A percentile compares a stretch with the other conserved stretches of the same genome.
Conservation (phyloP, 2,329 filamentous ascomycete genomes). For the Achaetomium macrosporum region DNA sequence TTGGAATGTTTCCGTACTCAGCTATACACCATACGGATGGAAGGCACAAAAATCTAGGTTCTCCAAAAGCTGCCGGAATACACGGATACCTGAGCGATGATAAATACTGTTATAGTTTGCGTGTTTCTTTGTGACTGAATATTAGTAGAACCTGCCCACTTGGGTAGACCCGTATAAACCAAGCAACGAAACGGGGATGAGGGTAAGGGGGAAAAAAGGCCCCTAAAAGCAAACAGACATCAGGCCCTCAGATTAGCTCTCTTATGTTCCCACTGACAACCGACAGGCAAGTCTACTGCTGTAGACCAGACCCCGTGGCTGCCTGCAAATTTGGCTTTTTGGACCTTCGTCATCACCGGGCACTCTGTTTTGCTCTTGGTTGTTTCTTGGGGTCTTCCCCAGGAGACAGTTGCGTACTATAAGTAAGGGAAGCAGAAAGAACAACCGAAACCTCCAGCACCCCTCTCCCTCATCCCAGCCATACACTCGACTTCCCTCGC, state of each 20-base stretch:
- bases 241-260: slow-evolving; percentile 38
- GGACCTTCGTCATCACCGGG: slow-evolving; percentile 35
- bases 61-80: slow-evolving; percentile 1
- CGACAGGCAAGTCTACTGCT: slow-evolving; percentile 16
- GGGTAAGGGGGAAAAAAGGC: slow-evolving; percentile 6
- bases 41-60: slow-evolving; percentile 9
- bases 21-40: slow-evolving; percentile 8
- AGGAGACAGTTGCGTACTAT: background rate
- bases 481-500: background rate
- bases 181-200: background rate
- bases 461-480: background rate
- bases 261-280: slow-evolving; percentile 37
- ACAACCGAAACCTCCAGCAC: slow-evolving; percentile 1
- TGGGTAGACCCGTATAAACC: background rate
- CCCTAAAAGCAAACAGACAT: slow-evolving; percentile 5
- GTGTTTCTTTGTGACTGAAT: too few relatives aligned
- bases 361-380: slow-evolving; percentile 14
- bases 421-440: background rate
- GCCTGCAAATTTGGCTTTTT: slow-evolving; percentile 40
- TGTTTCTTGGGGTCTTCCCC: background rate
- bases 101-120: background rate
- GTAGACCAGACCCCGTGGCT: slow-evolving; percentile 24
- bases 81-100: background rate
- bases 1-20: slow-evolving; percentile 2
- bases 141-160: too few relatives aligned